Conservation (phyloP, 805 yeast genomes). For the Scheffersomyces coipomensis region DNA sequence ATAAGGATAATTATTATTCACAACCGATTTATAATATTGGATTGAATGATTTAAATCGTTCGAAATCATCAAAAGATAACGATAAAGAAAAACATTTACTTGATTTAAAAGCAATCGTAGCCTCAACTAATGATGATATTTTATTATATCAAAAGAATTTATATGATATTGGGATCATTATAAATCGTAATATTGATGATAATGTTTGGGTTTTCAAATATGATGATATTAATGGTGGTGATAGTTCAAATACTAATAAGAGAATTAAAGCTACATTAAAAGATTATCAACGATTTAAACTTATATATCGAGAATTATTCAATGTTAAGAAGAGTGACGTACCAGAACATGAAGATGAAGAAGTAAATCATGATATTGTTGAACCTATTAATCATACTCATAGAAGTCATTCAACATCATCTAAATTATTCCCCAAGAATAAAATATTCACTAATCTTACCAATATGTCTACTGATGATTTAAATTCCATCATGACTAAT, state of each 20-base stretch:
- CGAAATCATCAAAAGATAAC: too few relatives aligned
- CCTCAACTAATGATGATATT: conserved; percentile 66
- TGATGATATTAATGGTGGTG: conserved; percentile 9
- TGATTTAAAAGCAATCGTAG: conserved; percentile 43
- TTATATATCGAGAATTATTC: conserved; percentile 23
- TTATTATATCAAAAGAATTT: conserved; percentile 50
- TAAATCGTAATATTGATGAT: conserved; percentile 16
- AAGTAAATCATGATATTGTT: too few relatives aligned
- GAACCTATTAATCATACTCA: not conserved
- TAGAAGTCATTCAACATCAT: not conserved
- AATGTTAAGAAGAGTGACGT: not conserved
- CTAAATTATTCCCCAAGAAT: not conserved
- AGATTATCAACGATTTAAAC: conserved; percentile 36
- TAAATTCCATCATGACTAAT: conserved; percentile 13
- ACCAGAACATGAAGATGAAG: too few relatives aligned
- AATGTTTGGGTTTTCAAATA: conserved; percentile 11
- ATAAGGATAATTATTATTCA: conserved; percentile 19
- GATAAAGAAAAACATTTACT: conserved; percentile 10
- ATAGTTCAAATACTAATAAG: not conserved
- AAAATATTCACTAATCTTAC: conserved; percentile 5
- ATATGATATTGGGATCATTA: conserved; percentile 45
- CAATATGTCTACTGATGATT: conserved; percentile 23
- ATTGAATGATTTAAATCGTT: conserved; percentile 50
- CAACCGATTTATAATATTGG: conserved; percentile 64
- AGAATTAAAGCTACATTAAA: conserved; percentile 28